phyloP scores from a whole-genome alignment of 2,329 filamentous ascomycete species.

The Colletotrichum kahawae region DNA sequence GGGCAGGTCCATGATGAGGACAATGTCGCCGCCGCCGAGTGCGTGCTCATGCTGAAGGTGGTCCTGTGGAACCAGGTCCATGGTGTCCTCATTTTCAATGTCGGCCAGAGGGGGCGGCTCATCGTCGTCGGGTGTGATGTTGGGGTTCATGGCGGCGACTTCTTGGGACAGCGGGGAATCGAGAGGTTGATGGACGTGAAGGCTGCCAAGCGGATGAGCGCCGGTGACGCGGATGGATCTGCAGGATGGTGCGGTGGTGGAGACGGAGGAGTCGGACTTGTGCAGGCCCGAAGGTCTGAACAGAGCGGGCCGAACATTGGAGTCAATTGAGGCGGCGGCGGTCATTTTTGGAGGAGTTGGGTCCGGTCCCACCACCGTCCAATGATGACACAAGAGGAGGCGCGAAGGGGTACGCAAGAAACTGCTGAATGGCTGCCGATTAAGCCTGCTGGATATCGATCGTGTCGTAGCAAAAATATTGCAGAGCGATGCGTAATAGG shows the following conservation, averaged over 20 bases:
- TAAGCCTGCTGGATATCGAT: background rate
- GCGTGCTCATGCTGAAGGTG: constrained; percentile 24
- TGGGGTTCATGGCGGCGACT: constrained; percentile 21
- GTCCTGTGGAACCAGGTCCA: constrained; percentile 16
- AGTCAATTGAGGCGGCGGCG: constrained; percentile 8
- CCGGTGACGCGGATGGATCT: constrained; percentile 43
- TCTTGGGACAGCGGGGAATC: constrained; percentile 20
- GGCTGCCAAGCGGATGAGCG: constrained; percentile 45
- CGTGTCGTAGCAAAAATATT: background rate
- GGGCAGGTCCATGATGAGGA: constrained; percentile 59
- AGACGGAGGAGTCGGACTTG: constrained; percentile 43
- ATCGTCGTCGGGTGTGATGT: constrained; percentile 24
- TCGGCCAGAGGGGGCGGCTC: constrained; percentile 35
- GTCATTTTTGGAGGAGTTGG: constrained; percentile 9
- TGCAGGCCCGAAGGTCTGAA: constrained; percentile 28
- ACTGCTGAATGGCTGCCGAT: background rate
- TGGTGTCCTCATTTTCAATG: background rate
- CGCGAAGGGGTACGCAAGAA: background rate
- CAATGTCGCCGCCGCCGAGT: constrained; percentile 51
- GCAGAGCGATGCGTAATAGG: background rate
- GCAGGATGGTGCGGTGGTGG: constrained; percentile 27
- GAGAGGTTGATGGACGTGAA: constrained; percentile 41
- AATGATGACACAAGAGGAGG: background rate
- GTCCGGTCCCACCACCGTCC: background rate
- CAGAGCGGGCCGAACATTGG: constrained; percentile 20